phyloP scores from a whole-genome alignment of 2,329 filamentous ascomycete species.

The Penicillium palitans region DNA sequence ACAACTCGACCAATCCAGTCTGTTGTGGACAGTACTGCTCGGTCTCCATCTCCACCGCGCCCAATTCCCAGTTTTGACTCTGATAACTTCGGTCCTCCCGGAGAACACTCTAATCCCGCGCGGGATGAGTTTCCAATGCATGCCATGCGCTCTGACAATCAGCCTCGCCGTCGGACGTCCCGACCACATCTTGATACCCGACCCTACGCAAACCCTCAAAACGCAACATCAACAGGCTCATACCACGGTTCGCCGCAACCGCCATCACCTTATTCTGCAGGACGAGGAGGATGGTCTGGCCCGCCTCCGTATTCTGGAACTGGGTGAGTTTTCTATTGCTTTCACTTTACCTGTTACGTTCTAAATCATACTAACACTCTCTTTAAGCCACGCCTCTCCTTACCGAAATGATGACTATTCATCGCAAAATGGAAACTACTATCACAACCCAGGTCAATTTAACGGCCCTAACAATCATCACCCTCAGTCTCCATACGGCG shows the following conservation, averaged over 20 bases:
- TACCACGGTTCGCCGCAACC: slow-evolving; percentile 62
- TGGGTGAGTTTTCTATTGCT: slow-evolving; percentile 45
- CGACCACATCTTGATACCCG: slow-evolving; percentile 46
- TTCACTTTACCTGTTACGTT: slow-evolving; percentile 1
- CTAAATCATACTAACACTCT: slow-evolving; percentile 32
- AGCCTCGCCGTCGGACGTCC: slow-evolving; percentile 38
- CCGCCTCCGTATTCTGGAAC: slow-evolving; percentile 46
- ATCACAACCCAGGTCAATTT: slow-evolving; percentile 52
- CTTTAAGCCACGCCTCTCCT: slow-evolving; percentile 63
- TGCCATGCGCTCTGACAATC: slow-evolving; percentile 36
- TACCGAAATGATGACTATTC: slow-evolving; percentile 59
- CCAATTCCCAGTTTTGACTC: slow-evolving; percentile 36
- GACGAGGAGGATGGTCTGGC: slow-evolving; percentile 56
- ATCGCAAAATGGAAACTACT: slow-evolving; percentile 54
- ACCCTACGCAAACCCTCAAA: slow-evolving; percentile 58
- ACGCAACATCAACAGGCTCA: slow-evolving; percentile 55
- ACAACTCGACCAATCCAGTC: slow-evolving; percentile 32
- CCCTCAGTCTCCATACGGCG: slow-evolving; percentile 49
- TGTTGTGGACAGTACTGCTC: slow-evolving; percentile 27
- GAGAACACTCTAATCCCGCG: slow-evolving; percentile 33
- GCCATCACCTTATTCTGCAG: slow-evolving; percentile 60
- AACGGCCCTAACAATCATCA: slow-evolving; percentile 54
- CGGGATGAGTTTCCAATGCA: slow-evolving; percentile 38
- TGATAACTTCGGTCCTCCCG: slow-evolving; percentile 30
- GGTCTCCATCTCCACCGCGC: slow-evolving; percentile 39